These are phyloP conservation scores for Thalassiosira profunda DNA, from an alignment of 108 stramenopile genomes.

Conservation along the genomic window DNA sequence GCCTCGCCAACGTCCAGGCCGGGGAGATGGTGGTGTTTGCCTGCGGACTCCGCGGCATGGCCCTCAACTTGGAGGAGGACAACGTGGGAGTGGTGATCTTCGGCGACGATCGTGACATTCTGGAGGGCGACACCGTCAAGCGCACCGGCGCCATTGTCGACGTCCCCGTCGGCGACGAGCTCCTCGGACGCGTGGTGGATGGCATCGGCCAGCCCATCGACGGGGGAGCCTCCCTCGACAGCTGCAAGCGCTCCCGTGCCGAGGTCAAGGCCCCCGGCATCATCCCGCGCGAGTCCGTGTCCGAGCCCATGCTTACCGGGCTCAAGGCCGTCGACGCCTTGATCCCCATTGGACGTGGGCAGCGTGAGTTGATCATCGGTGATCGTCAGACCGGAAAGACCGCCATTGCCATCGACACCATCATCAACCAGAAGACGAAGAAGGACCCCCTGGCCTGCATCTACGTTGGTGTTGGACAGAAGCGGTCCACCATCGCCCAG, in stretches of 20 bases:
- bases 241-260: slow-evolving; percentile 97
- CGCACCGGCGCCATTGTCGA: slow-evolving; percentile 99
- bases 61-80: slow-evolving; percentile 99
- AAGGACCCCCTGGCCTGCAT: slow-evolving; percentile 99
- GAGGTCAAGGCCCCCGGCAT: slow-evolving; percentile 99
- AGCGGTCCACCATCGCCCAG: slow-evolving; percentile 99
- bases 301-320: slow-evolving; percentile 99
- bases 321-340: slow-evolving; percentile 99
- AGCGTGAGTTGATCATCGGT: slow-evolving; percentile 97
- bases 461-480: slow-evolving; percentile 99
- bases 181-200: slow-evolving; percentile 98
- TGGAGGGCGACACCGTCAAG: slow-evolving; percentile 99
- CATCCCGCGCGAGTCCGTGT: slow-evolving; percentile 99
- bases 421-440: slow-evolving; percentile 99
- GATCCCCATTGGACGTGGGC: slow-evolving; percentile 99
- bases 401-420: slow-evolving; percentile 99
- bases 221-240: slow-evolving; percentile 94
- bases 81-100: slow-evolving; percentile 99
- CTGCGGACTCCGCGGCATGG: slow-evolving; percentile 98
- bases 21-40: slow-evolving; percentile 99
- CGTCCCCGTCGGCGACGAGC: slow-evolving; percentile 97
- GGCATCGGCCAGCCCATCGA: slow-evolving; percentile 99
- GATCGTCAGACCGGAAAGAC: slow-evolving; percentile 99
- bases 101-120: slow-evolving; percentile 99
- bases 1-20: slow-evolving; percentile 99